Conservation (phyloP, 148 eudicot genomes). For the Camellia sinensis region DNA sequence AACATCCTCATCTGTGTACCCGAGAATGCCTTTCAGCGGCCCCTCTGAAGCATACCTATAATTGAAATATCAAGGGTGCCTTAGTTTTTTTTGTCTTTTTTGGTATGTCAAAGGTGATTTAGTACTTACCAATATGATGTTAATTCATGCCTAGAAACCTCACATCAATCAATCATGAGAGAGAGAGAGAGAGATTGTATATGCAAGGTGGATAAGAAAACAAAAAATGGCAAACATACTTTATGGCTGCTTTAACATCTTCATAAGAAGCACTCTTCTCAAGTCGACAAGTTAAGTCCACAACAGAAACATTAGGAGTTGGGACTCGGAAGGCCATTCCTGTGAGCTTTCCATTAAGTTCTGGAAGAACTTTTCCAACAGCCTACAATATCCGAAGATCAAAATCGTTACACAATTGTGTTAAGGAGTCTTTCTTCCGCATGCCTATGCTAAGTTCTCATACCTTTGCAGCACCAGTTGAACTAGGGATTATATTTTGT, state of each 20-base stretch:
- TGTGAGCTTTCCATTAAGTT: constrained; percentile 91
- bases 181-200: background rate
- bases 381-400: constrained; percentile 49
- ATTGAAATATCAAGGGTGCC: background rate
- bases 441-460: background rate
- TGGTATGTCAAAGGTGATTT: background rate
- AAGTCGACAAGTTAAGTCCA: constrained; percentile 91
- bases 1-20: constrained; percentile 93
- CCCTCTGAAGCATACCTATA: constrained; percentile 84
- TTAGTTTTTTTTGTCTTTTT: background rate
- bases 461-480: constrained; percentile 99
- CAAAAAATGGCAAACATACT: constrained; percentile 39
- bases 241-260: constrained; percentile 89
- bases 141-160: background rate
- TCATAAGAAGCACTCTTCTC: constrained; percentile 85
- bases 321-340: constrained; percentile 99
- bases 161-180: background rate
- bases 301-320: constrained; percentile 93
- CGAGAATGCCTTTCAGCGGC: constrained; percentile 85
- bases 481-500: constrained; percentile 94
- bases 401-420: background rate
- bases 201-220: background rate
- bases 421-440: background rate
- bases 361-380: constrained; percentile 96
- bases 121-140: background rate